These are phyloP conservation scores for Aspergillus cavernicola DNA, from an alignment of 495 filamentous ascomycete genomes.

Conservation along the genomic window DNA sequence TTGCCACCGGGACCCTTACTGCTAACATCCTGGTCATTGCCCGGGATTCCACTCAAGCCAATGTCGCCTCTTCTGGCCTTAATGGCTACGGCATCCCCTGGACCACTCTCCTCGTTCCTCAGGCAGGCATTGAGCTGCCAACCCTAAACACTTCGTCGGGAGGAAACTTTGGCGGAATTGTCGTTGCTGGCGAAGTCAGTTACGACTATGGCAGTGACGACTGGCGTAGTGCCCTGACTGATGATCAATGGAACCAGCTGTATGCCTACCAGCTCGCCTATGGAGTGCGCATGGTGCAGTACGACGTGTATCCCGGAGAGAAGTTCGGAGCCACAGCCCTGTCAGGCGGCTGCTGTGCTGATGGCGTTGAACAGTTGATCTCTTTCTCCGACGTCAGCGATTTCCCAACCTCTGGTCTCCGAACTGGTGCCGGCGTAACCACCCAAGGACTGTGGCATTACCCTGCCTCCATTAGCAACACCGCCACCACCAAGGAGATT, in stretches of 20 bases:
- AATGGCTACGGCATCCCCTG: constrained; percentile 61
- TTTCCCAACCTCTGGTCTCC: constrained; percentile 50
- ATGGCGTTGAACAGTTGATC: constrained; percentile 49
- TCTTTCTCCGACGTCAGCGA: constrained; percentile 44
- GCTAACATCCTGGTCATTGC: constrained; percentile 58
- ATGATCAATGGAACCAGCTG: constrained; percentile 52
- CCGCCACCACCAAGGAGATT: constrained; percentile 49
- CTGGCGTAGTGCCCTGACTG: constrained; percentile 52
- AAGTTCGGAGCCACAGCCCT: constrained; percentile 44
- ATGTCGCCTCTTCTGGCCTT: constrained; percentile 48
- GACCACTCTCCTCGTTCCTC: constrained; percentile 50
- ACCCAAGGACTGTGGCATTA: constrained; percentile 56
- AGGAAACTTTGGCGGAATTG: constrained; percentile 57
- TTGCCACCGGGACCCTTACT: constrained; percentile 27
- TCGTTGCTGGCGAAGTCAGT: constrained; percentile 53
- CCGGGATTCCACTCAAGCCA: constrained; percentile 43
- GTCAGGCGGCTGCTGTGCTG: constrained; percentile 43
- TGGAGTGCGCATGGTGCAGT: constrained; percentile 58
- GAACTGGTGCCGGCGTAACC: constrained; percentile 47
- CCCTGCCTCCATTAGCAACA: constrained; percentile 52
- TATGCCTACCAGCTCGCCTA: constrained; percentile 56
- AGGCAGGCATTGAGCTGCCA: constrained; percentile 48
- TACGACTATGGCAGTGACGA: constrained; percentile 47
- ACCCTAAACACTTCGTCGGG: constrained; percentile 41
- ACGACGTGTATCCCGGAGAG: constrained; percentile 52